Conservation (phyloP, 495 filamentous ascomycete species). For the Glutinoglossum americanum region DNA sequence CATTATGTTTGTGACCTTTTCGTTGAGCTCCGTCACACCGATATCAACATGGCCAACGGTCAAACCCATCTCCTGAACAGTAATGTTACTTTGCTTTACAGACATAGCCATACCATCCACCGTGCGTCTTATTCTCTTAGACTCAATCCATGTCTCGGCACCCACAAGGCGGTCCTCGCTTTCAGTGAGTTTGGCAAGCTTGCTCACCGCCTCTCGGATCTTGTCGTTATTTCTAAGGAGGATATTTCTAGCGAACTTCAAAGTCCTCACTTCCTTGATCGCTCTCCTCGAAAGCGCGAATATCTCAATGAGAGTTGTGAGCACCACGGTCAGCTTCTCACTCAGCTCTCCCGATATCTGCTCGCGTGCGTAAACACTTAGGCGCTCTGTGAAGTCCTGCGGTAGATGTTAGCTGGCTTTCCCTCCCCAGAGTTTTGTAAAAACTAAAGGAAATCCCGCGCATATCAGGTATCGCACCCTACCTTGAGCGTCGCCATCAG, state of each 20-base stretch:
- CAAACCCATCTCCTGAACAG: slow-evolving; percentile 4
- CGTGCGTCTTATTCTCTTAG: slow-evolving; percentile 8
- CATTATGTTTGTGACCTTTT: slow-evolving; percentile 2
- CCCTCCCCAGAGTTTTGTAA: slow-evolving; percentile 4
- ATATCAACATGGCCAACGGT: slow-evolving; percentile 3
- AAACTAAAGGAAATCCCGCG: too few relatives aligned
- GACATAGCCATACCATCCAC: slow-evolving; percentile 6
- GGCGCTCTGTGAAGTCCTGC: slow-evolving; percentile 16
- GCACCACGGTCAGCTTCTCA: slow-evolving; percentile 15
- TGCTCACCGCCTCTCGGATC: slow-evolving; percentile 11
- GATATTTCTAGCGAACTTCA: slow-evolving; percentile 10
- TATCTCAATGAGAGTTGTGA: slow-evolving; percentile 17
- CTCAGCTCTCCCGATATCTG: slow-evolving; percentile 11
- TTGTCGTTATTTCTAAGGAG: slow-evolving; percentile 15
- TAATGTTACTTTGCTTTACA: not conserved
- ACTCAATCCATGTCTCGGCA: slow-evolving; percentile 15
- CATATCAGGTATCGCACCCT: too few relatives aligned
- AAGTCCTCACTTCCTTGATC: slow-evolving; percentile 13
- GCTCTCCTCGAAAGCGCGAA: slow-evolving; percentile 15
- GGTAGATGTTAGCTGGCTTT: slow-evolving; percentile 13
- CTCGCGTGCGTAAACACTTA: slow-evolving; percentile 13
- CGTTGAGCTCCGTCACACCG: slow-evolving; percentile 3
- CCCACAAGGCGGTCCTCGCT: slow-evolving; percentile 14
- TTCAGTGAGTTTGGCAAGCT: slow-evolving; percentile 12
- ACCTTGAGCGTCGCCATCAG: too few relatives aligned